A percentile compares a stretch with the other conserved stretches of the same genome.
Conservation (phyloP, 2,329 filamentous ascomycete genomes). For the Ophiostoma australiae region DNA sequence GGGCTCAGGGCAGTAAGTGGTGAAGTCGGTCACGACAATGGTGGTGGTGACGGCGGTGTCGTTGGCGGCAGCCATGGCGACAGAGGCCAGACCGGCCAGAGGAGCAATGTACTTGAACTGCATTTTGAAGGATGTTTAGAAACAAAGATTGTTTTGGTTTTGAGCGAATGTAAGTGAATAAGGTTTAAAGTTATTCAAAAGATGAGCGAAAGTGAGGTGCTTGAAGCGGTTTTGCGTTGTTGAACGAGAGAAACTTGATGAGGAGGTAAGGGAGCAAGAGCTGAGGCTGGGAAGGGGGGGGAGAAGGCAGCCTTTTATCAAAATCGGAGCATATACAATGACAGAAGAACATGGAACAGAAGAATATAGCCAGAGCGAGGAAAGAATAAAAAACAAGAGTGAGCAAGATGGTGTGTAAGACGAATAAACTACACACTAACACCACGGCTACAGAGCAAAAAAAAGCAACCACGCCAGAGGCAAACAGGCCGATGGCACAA, state of each 20-base stretch:
- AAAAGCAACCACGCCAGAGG: neutral
- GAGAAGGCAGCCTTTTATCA: slow-evolving; percentile 23
- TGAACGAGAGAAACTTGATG: slow-evolving; percentile 10
- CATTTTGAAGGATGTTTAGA: slow-evolving; percentile 23
- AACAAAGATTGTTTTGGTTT: slow-evolving; percentile 11
- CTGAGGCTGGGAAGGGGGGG: slow-evolving; percentile 5
- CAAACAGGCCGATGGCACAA: neutral
- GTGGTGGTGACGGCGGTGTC: slow-evolving; percentile 23
- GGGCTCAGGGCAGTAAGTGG: slow-evolving; percentile 68
- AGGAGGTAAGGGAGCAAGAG: neutral
- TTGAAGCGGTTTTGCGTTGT: neutral
- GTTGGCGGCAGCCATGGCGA: neutral
- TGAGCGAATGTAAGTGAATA: slow-evolving; percentile 21
- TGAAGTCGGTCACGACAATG: slow-evolving; percentile 54
- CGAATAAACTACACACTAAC: neutral
- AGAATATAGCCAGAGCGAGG: neutral
- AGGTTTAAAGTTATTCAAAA: neutral
- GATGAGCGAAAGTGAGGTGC: slow-evolving; percentile 15
- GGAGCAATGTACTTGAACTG: slow-evolving; percentile 24
- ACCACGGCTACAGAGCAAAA: neutral
- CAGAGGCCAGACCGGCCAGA: slow-evolving; percentile 24
- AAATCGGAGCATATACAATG: neutral
- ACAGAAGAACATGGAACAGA: neutral
- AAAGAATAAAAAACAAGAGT: too few relatives aligned
- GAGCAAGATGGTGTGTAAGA: neutral